Evolutionary conservation across 768 basidiomycete genomes (phyloP), one percentile per base, ranked within the genome.

Genomic region (Gloeophyllum trabeum): DNA sequence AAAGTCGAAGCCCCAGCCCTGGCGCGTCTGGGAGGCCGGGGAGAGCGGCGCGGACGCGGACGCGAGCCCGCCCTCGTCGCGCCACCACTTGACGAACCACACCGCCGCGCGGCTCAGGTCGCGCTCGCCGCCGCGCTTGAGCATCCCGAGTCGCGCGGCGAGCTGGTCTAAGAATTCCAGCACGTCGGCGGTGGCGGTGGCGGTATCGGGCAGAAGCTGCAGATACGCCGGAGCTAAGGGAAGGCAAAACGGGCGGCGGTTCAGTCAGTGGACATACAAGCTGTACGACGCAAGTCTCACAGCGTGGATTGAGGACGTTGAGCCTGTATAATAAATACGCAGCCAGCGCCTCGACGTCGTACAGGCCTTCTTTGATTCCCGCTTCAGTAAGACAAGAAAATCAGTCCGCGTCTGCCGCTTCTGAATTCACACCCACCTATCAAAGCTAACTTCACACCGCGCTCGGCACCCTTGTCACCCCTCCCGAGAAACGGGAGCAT

Each of bases 401-500:
- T 32, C 34, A 10, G 16, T 39, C 21, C 14, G 13, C 24, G 24
- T 25, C 18, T 21, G 3, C 18, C 35, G 36, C 42, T 19, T 14
- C 21, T 16, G 14, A 18, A 18, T 22, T 28, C 6, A 40, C 60
- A 67, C 83, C 59, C 67, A 88, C 93, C 87, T 35, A 96, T 97
- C 44, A 97, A 64, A 38, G 90, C 93, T 18, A 97, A 75, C 61
- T 93, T 97, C 41, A 96, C 72, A 7, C 88, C 94, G 54, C 88
- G 72, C 61, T 99, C 96, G 40, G 89, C 82, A 14, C 91, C 94
- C 48, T 72, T 72, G 42, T 75, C 70, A 4, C 96, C 96, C 45
- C 69, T 75, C 1, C 96, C 96, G 23, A 98, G 71, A 63, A 84
- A 98, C 7, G 92, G 90, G 34, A 96, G 69, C 93, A 98, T 98